A percentile compares a stretch with the other conserved stretches of the same genome.
These are phyloP conservation scores for Psilocybe azurescens DNA, from an alignment of 768 basidiomycete genomes.

Conservation along the genomic window DNA sequence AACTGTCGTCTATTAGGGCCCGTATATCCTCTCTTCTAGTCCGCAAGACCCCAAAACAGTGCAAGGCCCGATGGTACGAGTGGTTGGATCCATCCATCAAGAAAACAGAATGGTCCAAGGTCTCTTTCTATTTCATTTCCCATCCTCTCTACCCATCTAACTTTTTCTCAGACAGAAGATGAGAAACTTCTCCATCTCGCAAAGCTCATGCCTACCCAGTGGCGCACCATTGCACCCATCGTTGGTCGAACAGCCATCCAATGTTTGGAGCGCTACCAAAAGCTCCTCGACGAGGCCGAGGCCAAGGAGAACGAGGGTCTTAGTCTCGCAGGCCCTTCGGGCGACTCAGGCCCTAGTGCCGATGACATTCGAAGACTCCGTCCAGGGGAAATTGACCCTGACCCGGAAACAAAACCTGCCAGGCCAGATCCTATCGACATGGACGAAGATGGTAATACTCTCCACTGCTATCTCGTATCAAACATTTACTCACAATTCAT, in stretches of 20 bases:
- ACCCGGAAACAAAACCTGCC: constrained; percentile 98
- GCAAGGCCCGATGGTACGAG: constrained; percentile 99
- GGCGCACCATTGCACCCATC: constrained; percentile 98
- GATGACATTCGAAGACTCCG: constrained; percentile 89
- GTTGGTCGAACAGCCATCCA: constrained; percentile 98
- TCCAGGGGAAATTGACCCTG: constrained; percentile 98
- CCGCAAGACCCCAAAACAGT: constrained; percentile 98
- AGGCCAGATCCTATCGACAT: constrained; percentile 99
- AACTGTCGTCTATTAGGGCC: constrained; percentile 61
- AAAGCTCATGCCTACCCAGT: constrained; percentile 99
- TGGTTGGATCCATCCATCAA: constrained; percentile 99
- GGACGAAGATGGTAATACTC: constrained; percentile 91
- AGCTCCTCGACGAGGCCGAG: constrained; percentile 96
- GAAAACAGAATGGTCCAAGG: constrained; percentile 99
- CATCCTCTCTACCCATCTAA: constrained; percentile 2
- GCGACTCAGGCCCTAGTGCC: constrained; percentile 84
- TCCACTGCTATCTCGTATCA: background rate
- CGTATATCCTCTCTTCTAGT: constrained; percentile 98
- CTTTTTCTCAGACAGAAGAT: constrained; percentile 81
- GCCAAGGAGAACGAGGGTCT: constrained; percentile 95
- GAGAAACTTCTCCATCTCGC: constrained; percentile 98
- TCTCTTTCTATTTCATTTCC: constrained; percentile 34
- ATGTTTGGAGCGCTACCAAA: constrained; percentile 98
- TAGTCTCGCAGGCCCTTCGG: constrained; percentile 84
- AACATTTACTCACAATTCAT: constrained; percentile 14